Base-by-base conservation (phyloP, 1,284 basidiomycete species). In the Boletus semigastroideus region DNA sequence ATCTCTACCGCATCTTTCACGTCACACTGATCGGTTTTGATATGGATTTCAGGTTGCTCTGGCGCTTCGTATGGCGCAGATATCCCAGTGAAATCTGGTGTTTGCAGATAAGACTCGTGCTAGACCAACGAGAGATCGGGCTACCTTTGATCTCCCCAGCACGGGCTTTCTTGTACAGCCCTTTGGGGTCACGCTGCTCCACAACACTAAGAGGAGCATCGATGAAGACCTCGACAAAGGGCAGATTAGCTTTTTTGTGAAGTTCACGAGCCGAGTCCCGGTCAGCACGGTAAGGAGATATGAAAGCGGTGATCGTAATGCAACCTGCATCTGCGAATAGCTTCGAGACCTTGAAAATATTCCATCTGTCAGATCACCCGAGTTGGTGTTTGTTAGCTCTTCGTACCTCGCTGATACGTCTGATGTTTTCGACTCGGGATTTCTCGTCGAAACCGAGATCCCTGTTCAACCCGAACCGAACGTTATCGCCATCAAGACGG, bases 11-110 rank as follows among this genome's bases (percentile, higher is more conserved):
- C 87, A 51, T 89, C 85, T 37, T 80, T 78, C 42, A 99, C 87
- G 59, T 88, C 83, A 31, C 78, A 80, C 71, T 93, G 81, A 69
- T 91, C 83, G 6, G 96, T 98, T 67, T 82, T 86, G 70, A 99
- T 91, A 74, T 97, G 94, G 54, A 99, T 85, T 72, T 99, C 97
- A 38, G 96, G 87, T 16, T 76, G 76, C 52, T 79, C 77, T 7
- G 97, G 96, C 9, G 87, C 84, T 73, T 99, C 97, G 71, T 99
- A 99, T 10, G 97, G 97, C 4, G 97, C 94, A 34, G 93, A 95
- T 67, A 99, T 90, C 12, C 97, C 96, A 42, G 97, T 99, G 74
- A 99, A 98, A 57, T 98, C 96, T 96, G 50, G 45, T 40, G 16
- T 42, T 28, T 11, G 20, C 33, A 37, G 49, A 58, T 67, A 56